Percentiles rank a stretch among this genome's conserved stretches.
These are phyloP conservation scores for Tremella yokohamensis DNA, from an alignment of 768 basidiomycete species.

Conservation along the genomic window DNA sequence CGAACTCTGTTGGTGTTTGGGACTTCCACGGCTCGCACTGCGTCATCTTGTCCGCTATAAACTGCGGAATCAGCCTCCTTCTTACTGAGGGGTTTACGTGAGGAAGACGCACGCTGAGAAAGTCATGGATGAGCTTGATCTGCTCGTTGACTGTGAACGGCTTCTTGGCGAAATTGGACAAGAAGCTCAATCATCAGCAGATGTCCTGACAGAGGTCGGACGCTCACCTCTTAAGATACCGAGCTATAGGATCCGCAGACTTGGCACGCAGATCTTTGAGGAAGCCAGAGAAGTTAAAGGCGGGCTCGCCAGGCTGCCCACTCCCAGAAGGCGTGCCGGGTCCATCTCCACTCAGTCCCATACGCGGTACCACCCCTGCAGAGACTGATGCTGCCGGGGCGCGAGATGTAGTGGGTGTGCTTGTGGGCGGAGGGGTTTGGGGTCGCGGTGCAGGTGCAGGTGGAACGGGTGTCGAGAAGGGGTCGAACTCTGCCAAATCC, in stretches of 20 bases:
- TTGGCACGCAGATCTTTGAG: slow-evolving; percentile 88
- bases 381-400: neutral
- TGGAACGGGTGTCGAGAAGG: slow-evolving; percentile 3
- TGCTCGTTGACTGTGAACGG: slow-evolving; percentile 90
- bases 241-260: slow-evolving; percentile 84
- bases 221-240: slow-evolving; percentile 87
- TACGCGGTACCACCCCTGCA: too few relatives aligned
- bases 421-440: neutral
- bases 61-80: slow-evolving; percentile 56
- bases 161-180: slow-evolving; percentile 87
- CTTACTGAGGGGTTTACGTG: neutral
- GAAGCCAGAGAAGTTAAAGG: slow-evolving; percentile 91
- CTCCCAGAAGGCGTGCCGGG: neutral
- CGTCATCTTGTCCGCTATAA: slow-evolving; percentile 81
- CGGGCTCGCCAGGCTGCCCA: neutral
- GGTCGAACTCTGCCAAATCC: slow-evolving; percentile 7
- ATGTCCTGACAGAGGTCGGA: neutral
- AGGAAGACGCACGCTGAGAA: slow-evolving; percentile 64
- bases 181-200: slow-evolving; percentile 59
- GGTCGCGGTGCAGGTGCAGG: neutral
- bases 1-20: slow-evolving; percentile 76
- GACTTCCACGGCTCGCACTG: slow-evolving; percentile 63
- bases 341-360: too few relatives aligned
- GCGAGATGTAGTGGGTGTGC: neutral
- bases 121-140: slow-evolving; percentile 91